Conservation (phyloP, 2,329 filamentous ascomycete genomes). For the Colletotrichum incanum region DNA sequence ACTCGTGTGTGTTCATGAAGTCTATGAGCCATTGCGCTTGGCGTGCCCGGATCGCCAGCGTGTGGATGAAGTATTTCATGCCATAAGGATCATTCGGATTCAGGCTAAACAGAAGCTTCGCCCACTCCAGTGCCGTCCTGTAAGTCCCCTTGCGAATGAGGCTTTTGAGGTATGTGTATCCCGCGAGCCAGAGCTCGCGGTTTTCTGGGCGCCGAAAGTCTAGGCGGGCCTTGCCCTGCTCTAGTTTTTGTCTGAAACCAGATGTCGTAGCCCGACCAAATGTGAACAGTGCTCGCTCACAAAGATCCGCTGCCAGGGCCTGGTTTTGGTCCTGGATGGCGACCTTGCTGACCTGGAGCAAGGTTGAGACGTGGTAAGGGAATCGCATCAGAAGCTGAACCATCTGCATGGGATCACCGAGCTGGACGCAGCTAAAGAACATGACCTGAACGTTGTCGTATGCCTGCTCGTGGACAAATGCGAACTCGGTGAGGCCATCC, state of each 20-base stretch:
- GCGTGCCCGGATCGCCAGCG: conserved; percentile 85
- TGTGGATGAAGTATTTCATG: conserved; percentile 85
- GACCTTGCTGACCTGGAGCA: conserved; percentile 94
- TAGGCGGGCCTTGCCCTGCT: conserved; percentile 84
- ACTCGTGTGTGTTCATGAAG: conserved; percentile 67
- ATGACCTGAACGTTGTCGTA: conserved; percentile 83
- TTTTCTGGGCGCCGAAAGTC: conserved; percentile 89
- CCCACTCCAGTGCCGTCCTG: conserved; percentile 94
- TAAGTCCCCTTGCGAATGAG: conserved; percentile 93
- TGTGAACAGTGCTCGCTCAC: conserved; percentile 92
- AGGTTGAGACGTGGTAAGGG: conserved; percentile 90
- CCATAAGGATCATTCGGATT: conserved; percentile 87
- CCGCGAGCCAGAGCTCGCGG: conserved; percentile 91
- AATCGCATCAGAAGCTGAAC: conserved; percentile 75
- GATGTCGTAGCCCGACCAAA: conserved; percentile 92
- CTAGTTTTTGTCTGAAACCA: conserved; percentile 82
- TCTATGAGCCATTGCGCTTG: conserved; percentile 84
- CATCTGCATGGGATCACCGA: conserved; percentile 86
- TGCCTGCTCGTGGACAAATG: conserved; percentile 79
- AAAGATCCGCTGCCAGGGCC: conserved; percentile 86
- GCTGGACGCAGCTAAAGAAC: conserved; percentile 87
- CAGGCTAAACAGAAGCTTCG: conserved; percentile 85
- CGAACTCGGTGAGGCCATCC: conserved; percentile 78
- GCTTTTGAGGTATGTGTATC: conserved; percentile 89
- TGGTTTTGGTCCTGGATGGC: conserved; percentile 93